Evolutionary conservation across 441 rosid species (phyloP), one percentile per base, ranked within the genome.

Genomic region (Isatis lusitanica): DNA sequence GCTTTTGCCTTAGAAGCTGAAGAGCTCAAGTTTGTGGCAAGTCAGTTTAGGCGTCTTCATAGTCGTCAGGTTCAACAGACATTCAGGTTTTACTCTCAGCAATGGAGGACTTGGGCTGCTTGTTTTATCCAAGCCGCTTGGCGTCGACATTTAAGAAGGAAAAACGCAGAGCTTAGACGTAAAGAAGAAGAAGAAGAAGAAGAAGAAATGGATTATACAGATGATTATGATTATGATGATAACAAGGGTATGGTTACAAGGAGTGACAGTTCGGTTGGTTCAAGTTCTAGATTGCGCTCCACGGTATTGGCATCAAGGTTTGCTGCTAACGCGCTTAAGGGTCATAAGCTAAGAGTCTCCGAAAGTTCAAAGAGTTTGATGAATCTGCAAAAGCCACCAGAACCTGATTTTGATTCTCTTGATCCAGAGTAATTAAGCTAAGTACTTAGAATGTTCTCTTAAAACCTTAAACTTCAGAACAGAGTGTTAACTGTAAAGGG

Each of bases 81-180:
- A 1, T 92, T 92, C 79, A 84, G 96, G 4, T 88, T 89, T 83
- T 91, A 91, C 76, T 91, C 97, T 0, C 97, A 91, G 60, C 94
- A 92, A 70, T 92, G 97, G 97, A 83, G 93, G 76, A 92, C 97
- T 18, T 92, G 96, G 97, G 97, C 94, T 52, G 64, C 94, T 38
- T 75, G 86, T 81, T 87, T 92, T 51, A 88, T 90, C 65, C 94
- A 92, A 74, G 86, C 94, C 6, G 82, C 94, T 5, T 88, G 93
- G 94, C 77, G 94, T 9, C 78, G 88, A 42, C 83, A 84, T 62
- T 46, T 73, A 6, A 86, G 85, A 74, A 86, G 93, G 85, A 86
- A 83, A 82, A 79, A 67, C 7, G 84, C 86, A 1, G 94, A 85
- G 70, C 85, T 83, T 31, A 85, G 82, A 5, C 83, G 75, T 13